phyloP scores from a whole-genome alignment of 805 yeast genomes.

The Vanderwaltozyma verrucispora region DNA sequence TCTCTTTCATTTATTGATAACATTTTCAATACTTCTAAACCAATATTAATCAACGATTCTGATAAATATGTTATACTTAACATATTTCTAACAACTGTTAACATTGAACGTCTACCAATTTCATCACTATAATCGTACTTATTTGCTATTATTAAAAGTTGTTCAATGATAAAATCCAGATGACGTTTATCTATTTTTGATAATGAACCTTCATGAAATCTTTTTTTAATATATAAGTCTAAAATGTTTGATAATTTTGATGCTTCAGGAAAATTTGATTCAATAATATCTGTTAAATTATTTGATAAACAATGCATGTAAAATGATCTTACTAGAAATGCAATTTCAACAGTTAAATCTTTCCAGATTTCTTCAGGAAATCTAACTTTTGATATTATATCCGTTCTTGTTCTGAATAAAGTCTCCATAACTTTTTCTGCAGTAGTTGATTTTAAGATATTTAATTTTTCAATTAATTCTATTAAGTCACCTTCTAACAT shows the following conservation, averaged over 20 bases:
- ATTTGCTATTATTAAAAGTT: conserved; percentile 54
- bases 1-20: conserved; percentile 73
- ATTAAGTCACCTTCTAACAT: conserved; percentile 58
- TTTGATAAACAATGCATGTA: conserved; percentile 53
- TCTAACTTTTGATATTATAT: conserved; percentile 46
- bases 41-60: conserved; percentile 42
- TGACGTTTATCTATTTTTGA: conserved; percentile 41
- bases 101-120: conserved; percentile 72
- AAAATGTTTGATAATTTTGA: conserved; percentile 54
- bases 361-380: conserved; percentile 64
- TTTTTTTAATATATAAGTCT: conserved; percentile 42
- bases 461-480: conserved; percentile 59
- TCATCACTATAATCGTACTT: conserved; percentile 84
- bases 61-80: conserved; percentile 47
- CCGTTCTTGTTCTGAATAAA: conserved; percentile 53
- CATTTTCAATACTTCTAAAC: conserved; percentile 56
- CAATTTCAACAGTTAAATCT: conserved; percentile 59
- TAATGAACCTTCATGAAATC: conserved; percentile 22
- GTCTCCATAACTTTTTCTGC: conserved; percentile 59
- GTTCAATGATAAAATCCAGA: conserved; percentile 63
- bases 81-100: conserved; percentile 47
- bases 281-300: conserved; percentile 44
- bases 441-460: conserved; percentile 54
- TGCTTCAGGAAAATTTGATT: conserved; percentile 69
- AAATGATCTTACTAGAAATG: conserved; percentile 60